A percentile compares a stretch with the other conserved stretches of the same genome.
Conservation (phyloP, 164 flowering plant genomes). For the Tetrastigma voinierianum region DNA sequence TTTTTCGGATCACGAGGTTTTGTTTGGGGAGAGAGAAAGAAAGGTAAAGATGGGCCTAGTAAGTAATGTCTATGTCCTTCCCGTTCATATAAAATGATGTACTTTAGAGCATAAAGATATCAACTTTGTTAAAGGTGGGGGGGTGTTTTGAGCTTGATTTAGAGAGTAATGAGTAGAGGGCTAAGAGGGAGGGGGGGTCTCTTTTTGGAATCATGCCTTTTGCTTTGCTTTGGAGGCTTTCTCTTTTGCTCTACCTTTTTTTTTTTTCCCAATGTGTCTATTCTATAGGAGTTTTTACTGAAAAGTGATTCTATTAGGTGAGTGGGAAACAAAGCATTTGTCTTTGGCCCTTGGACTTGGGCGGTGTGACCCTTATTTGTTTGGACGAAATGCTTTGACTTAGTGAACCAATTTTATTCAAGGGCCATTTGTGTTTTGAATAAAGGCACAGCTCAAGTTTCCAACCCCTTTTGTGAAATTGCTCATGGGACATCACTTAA, state of each 20-base stretch:
- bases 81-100: not conserved
- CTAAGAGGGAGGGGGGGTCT: not conserved
- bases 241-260: not conserved
- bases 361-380: no score
- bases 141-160: not conserved
- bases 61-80: not conserved
- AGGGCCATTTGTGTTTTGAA: no score
- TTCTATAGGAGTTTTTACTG: not conserved
- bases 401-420: no score
- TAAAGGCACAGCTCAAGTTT: no score
- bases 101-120: not conserved
- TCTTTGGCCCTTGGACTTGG: no score
- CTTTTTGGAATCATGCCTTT: conserved; percentile 11
- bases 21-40: not conserved
- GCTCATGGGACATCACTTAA: no score
- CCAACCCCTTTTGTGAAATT: no score
- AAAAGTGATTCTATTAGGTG: not conserved
- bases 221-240: conserved; percentile 11
- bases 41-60: not conserved
- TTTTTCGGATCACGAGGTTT: not conserved
- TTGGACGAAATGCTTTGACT: no score
- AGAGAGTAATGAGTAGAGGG: not conserved
- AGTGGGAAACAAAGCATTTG: not conserved
- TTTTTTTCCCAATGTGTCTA: not conserved
- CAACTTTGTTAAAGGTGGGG: conserved; percentile 3